A percentile compares a stretch with the other conserved stretches of the same genome.
Evolutionary conservation across 78 protist species (phyloP).

Genomic region (Protostelium mycophagum): DNA sequence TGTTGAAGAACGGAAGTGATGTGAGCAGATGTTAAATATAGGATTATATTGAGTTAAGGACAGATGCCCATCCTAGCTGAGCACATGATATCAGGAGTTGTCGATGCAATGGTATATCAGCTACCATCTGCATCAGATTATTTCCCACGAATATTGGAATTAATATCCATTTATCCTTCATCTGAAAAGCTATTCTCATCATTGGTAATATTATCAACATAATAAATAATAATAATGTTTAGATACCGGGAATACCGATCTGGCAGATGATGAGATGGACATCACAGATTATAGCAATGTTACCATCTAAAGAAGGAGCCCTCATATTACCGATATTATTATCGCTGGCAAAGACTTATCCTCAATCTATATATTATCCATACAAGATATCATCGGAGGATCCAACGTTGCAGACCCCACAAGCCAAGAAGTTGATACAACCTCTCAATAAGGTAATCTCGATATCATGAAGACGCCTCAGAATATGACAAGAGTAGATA

Average conservation of each 20-base stretch:
- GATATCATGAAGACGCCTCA: too few species aligned
- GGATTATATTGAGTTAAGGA: neutral
- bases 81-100: slow-evolving; percentile 7
- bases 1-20: slow-evolving; percentile 9
- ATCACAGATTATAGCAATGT: slow-evolving; percentile 62
- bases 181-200: neutral
- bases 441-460: neutral
- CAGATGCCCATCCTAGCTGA: slow-evolving; percentile 23
- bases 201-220: neutral
- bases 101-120: slow-evolving; percentile 44
- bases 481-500: neutral
- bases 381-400: slow-evolving; percentile 36
- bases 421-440: slow-evolving; percentile 11
- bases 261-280: slow-evolving; percentile 74
- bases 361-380: slow-evolving; percentile 71
- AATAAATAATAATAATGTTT: slow-evolving; percentile 1
- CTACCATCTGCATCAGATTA: slow-evolving; percentile 47
- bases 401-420: slow-evolving; percentile 7
- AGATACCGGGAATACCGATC: slow-evolving; percentile 24
- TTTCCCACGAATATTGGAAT: slow-evolving; percentile 64
- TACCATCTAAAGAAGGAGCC: slow-evolving; percentile 39
- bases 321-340: slow-evolving; percentile 16
- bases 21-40: neutral
- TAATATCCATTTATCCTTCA: slow-evolving; percentile 8
- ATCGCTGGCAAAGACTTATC: slow-evolving; percentile 52